These are phyloP conservation scores for Rhodotorula sp. DNA, from an alignment of 1,284 basidiomycete species.

Conservation along the genomic window DNA sequence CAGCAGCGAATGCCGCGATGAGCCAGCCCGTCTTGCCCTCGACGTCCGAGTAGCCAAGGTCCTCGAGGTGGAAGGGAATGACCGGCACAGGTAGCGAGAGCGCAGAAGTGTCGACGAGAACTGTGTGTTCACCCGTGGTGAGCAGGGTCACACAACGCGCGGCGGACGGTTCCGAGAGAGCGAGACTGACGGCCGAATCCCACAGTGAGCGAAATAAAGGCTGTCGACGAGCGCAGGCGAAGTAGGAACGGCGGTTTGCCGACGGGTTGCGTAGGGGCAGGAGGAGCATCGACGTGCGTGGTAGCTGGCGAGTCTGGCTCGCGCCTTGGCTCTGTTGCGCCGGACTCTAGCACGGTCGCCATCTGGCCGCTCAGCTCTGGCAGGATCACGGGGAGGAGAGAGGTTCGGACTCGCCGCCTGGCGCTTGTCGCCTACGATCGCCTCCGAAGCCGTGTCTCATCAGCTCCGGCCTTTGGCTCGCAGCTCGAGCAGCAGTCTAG, in stretches of 20 bases:
- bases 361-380: no score
- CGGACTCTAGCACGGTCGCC: no score
- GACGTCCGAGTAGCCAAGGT: constrained; percentile 40
- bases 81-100: constrained; percentile 33
- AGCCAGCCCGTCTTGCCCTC: constrained; percentile 44
- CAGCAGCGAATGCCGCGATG: constrained; percentile 42
- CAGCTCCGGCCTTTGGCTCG: no score
- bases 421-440: no score
- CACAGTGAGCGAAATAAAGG: constrained; percentile 19
- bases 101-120: constrained; percentile 30
- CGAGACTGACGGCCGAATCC: constrained; percentile 20
- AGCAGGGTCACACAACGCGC: not conserved
- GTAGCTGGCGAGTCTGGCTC: no score
- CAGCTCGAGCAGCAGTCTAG: no score
- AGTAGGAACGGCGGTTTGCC: constrained; percentile 13
- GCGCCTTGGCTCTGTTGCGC: no score
- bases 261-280: no score
- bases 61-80: constrained; percentile 43
- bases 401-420: no score
- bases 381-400: no score
- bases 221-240: constrained; percentile 12
- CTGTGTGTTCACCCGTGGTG: not conserved
- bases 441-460: no score
- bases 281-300: no score
- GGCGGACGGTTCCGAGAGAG: not conserved